Evolutionary conservation across 2,329 filamentous ascomycete genomes (phyloP), one percentile per base, ranked within the genome.

Genomic region (Bipolaris sorokiniana): DNA sequence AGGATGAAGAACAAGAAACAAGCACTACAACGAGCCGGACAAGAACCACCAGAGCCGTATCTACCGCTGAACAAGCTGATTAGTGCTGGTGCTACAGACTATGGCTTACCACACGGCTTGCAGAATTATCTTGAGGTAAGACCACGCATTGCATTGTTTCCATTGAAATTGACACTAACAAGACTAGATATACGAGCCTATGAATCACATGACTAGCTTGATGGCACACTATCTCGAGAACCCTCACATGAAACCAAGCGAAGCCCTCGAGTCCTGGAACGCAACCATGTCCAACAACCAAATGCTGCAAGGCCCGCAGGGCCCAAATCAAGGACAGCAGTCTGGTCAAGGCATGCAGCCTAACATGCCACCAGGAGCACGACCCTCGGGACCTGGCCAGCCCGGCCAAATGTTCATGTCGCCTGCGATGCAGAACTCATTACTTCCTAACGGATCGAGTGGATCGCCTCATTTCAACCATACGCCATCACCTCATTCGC

Each of bases 111-210:
- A 6, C 77, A 77, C 40, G 78, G 79, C 41, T 81, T 89, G 49
- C 81, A 86, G 74, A 79, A 81, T 63, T 88, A 87, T 69, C 78
- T 89, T 59, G 87, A 89, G 81, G 86, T 88, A 78, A 70, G 75
- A 70, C 20, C 33, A 41, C 31, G 16, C 33, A 42, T 38, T n/a
- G 41, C 40, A 13, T 51, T 50, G 36, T 31, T 49, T 42, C 63
- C 45, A 47, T 41, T 53, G 53, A 55, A 50, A 59, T 58, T 55
- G 60, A 54, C 48, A 63, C 68, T 74, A 55, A 74, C 65, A 46
- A 57, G 38, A 48, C 38, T 68, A 88, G 86, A 82, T 88, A 59
- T 84, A 84, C 57, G 87, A 89, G 73, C 88, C 86, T 28, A 83
- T 89, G 71, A 86, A 84, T 51, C 80, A 84, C 63, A 89, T 89